Conservation (phyloP, 2,329 filamentous ascomycete species). For the Byssochlamys sp. region DNA sequence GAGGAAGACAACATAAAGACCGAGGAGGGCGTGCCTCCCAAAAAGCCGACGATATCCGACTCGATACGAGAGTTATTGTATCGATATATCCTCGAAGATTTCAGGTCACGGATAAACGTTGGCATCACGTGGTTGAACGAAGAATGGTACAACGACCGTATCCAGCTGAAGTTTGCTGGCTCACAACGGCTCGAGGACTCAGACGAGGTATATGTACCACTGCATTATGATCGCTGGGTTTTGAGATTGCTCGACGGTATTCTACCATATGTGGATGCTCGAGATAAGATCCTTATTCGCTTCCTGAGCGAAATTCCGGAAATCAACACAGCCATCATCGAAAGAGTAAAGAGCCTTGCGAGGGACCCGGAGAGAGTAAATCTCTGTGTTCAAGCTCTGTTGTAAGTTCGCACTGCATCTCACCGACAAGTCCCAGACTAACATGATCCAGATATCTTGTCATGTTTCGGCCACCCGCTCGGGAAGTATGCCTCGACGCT, state of each 20-base stretch:
- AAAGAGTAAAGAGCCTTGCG: constrained; percentile 57
- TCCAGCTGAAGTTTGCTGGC: constrained; percentile 41
- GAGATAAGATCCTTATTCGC: constrained; percentile 80
- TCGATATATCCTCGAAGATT: constrained; percentile 82
- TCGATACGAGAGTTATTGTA: constrained; percentile 72
- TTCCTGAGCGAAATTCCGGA: constrained; percentile 87
- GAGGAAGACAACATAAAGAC: constrained; percentile 22
- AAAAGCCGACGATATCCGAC: constrained; percentile 40
- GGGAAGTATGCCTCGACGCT: constrained; percentile 49
- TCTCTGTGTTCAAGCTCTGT: constrained; percentile 48
- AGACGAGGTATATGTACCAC: constrained; percentile 36
- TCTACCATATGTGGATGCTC: constrained; percentile 77
- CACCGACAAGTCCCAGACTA: constrained; percentile 3
- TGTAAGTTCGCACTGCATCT: constrained; percentile 34
- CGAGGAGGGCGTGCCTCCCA: constrained; percentile 16
- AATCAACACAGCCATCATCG: constrained; percentile 61
- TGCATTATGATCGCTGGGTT: constrained; percentile 69
- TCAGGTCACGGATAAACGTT: constrained; percentile 76
- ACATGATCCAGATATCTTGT: constrained; percentile 40
- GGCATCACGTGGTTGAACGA: constrained; percentile 92
- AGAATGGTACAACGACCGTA: constrained; percentile 89
- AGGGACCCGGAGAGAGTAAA: constrained; percentile 55
- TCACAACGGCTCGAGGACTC: constrained; percentile 35
- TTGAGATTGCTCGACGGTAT: constrained; percentile 79
- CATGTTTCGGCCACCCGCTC: constrained; percentile 50